Base-by-base conservation (phyloP, 371 early-diverging fungal genomes). In the Apophysomyces variabilis region DNA sequence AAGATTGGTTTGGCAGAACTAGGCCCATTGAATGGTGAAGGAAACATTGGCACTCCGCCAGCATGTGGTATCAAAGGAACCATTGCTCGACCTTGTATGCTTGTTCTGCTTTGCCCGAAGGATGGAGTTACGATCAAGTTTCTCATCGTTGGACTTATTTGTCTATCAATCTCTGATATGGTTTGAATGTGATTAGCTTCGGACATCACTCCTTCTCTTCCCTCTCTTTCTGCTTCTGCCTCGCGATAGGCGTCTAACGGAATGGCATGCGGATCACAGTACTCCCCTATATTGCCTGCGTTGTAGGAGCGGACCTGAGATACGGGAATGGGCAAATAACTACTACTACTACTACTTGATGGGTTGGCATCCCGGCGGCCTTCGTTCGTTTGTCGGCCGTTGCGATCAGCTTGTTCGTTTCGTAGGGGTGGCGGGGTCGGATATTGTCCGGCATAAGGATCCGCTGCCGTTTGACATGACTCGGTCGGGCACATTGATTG, bases 401-500 rank as follows among this genome's bases (percentile, higher is more conserved):
- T 18, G 1, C 32, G 32, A 26, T 26, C 32, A 39, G 60, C 14
- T 57, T 38, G 5, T 7, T 68, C 43, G 35, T 14, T 18, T 4
- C 54, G 44, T 46, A 70, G 47, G 6, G 74, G 73, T 12, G 62
- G 70, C 0, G 76, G 76, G 5, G 70, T 63, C 43, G 76, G 76
- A 57, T 76, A 76, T 57, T 76, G 73, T 9, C 76, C 76, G 44
- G 76, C 73, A 64, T 76, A 76, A 47, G 73, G 73, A 63, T 76
- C 76, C 38, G 65, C 58, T 18, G 62, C 66, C 43, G 56, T n/a
- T 38, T 18, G 61, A 32, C n/a, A 39, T 56, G 45, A 14, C 38
- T 59, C 66, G 37, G 38, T 59, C 26, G 39, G 61, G 58, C 21
- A 45, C 21, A 54, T 21, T 38, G 38, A 43, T 63, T 46, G 57